Base-by-base conservation (phyloP, 2,329 filamentous ascomycete species). In the Escovopsis sp. region DNA sequence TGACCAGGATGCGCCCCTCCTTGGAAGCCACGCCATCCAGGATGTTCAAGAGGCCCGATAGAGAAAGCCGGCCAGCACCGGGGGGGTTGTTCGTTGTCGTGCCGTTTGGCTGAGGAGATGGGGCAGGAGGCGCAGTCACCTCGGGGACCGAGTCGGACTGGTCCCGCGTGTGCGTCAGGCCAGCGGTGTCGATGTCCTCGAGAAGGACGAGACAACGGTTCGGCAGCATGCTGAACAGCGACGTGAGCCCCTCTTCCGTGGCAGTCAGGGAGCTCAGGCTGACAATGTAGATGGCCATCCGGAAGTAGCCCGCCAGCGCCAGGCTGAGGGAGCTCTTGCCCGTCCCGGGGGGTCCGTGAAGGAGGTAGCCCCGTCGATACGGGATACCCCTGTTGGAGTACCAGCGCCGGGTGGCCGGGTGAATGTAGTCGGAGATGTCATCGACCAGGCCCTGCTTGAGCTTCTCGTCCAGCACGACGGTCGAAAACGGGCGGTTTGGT, bases 361-460 rank as follows among this genome's bases (percentile, higher is more conserved):
- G 75, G 0, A 94, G 71, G 53, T 91, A 94, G 0, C 86, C 87
- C 5, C 86, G 72, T 12, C 86, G 74, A 56, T 93, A 93, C 0
- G 87, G 86, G 27, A 94, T 89, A 1, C 86, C 86, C 7, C 85
- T 72, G 49, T 84, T 81, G 0, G 79, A 71, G 55, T 94, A 94
- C 84, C 85, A 94, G n/a, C 77, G 68, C 36, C 73, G 67, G 0
- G 77, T 81, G 11, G 65, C 59, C 0, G 76, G 76, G 46, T 75
- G 65, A 31, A 82, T 68, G 51, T 81, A 81, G 50, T 81, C 75
- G 24, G 64, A 65, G 29, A 79, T 69, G 50, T 81, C 78, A 35
- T 68, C 65, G 38, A 81, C 63, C 11, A 82, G 64, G 2, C 70
- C 65, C 45, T 68, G 57, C 64, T 81, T 82, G 38, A 70, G 66